Percentiles rank a stretch among this genome's conserved stretches.
Conservation (phyloP, 176 grass and related monocot genomes). For the Hordeum vulgare region DNA sequence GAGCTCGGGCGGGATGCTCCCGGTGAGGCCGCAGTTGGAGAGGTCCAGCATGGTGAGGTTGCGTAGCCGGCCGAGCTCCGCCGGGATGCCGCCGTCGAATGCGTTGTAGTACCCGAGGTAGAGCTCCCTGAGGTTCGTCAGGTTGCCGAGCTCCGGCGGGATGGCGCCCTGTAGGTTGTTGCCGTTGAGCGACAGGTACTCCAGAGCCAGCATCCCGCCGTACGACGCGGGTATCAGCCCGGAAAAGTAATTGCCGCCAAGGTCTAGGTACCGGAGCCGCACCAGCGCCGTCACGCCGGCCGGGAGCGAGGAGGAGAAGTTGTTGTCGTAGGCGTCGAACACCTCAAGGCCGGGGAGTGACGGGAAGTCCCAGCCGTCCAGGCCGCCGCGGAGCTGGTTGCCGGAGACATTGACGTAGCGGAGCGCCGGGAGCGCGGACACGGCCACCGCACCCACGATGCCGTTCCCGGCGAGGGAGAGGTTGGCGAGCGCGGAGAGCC, state of each 20-base stretch:
- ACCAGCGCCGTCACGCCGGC: constrained; percentile 30
- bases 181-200: constrained; percentile 96
- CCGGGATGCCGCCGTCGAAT: constrained; percentile 63
- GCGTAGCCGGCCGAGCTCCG: constrained; percentile 41
- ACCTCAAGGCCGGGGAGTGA: constrained; percentile 61
- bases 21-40: constrained; percentile 70
- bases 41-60: constrained; percentile 52
- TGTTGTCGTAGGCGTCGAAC: constrained; percentile 97
- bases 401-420: constrained; percentile 58
- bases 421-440: constrained; percentile 38
- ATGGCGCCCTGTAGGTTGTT: constrained; percentile 72
- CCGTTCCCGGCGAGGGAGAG: constrained; percentile 74
- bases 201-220: constrained; percentile 45
- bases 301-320: constrained; percentile 67
- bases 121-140: constrained; percentile 56
- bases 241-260: constrained; percentile 91
- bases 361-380: constrained; percentile 63
- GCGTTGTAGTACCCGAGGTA: constrained; percentile 91
- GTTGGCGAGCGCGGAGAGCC: constrained; percentile 45
- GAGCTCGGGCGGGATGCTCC: constrained; percentile 48
- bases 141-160: constrained; percentile 61
- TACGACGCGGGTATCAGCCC: constrained; percentile 55
- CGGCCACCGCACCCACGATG: constrained; percentile 39
- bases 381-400: constrained; percentile 54
- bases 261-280: constrained; percentile 68